Evolutionary conservation across 1,139 yeast species (phyloP), one percentile per base, ranked within the genome.

Genomic region (Pichia sp.): DNA sequence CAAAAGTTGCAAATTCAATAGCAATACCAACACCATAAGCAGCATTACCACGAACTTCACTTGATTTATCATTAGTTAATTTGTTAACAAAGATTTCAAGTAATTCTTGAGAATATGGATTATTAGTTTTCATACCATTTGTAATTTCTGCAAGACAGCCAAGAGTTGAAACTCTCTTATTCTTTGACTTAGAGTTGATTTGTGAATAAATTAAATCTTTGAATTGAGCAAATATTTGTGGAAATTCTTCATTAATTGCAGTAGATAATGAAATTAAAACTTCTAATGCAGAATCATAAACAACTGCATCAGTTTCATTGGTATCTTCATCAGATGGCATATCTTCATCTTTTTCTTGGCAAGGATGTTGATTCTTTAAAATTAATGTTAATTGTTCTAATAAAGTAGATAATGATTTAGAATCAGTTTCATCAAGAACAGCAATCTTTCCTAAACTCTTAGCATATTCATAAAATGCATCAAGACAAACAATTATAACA

Each of bases 11-110:
- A 68, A 72, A 68, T 68, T 81, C 83, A 56, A 89, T 73, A 53
- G 89, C 70, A 56, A 89, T 71, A 57, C 98, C 99, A 57, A 87
- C 79, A 74, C 97, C 98, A 64, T 88, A 92, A 25, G 97, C 97
- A 49, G 97, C 94, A 61, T 89, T 87, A 59, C 96, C 92, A 70
- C 92, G 84, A 50, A 89, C 97, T 65, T 89, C 96, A 58, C 86
- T 75, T 31, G 94, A 84, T 60, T 81, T 78, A 67, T 92, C 98
- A 56, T 76, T 75, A 53, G 83, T 73, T 55, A 92, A 75, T 59
- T 86, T 82, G 53, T 78, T 76, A 49, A 78, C 73, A 63, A 92
- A 82, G 30, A 83, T 73, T 63, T 82, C 79, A 61, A 89, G 71
- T 60, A 92, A 73, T 58, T 85, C 87, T 56, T 79, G 78, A 45